Evolutionary conservation across 257 asterid species (phyloP).

Genomic region (Coffea eugenioides): DNA sequence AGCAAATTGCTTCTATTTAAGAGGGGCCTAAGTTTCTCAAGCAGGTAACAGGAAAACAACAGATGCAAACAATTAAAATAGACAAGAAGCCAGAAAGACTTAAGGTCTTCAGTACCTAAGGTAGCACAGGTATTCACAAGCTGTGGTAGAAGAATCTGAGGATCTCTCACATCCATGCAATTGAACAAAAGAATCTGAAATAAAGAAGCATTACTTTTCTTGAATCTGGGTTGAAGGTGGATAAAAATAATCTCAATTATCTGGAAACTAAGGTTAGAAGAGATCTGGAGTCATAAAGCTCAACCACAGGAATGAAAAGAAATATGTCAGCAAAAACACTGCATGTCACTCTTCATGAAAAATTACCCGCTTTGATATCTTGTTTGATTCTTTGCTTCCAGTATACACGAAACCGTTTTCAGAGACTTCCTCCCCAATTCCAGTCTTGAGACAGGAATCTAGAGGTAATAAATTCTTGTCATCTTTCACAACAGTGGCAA

Average conservation of each 20-base stretch:
- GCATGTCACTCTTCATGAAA: constrained; percentile 13
- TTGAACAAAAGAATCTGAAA: constrained; percentile 84
- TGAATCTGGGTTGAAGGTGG: neutral
- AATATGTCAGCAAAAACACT: neutral
- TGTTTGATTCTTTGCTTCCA: constrained; percentile 26
- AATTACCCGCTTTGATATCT: constrained; percentile 62
- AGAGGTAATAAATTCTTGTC: constrained; percentile 28
- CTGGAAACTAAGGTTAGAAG: neutral
- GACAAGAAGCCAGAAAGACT: neutral
- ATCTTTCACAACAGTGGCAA: constrained; percentile 55
- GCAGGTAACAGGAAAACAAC: neutral
- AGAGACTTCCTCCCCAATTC: constrained; percentile 18
- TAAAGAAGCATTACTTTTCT: neutral
- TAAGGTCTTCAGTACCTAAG: constrained; percentile 50
- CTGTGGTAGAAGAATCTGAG: constrained; percentile 70
- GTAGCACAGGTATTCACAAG: constrained; percentile 71
- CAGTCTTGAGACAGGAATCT: constrained; percentile 26
- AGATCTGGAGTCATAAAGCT: neutral
- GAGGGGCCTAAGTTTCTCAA: neutral
- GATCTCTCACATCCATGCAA: constrained; percentile 95
- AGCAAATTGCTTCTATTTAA: neutral
- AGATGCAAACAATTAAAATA: constrained; percentile 1
- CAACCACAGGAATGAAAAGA: neutral
- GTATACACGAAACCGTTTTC: constrained; percentile 35
- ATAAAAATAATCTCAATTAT: neutral